A percentile compares a stretch with the other conserved stretches of the same genome.
Evolutionary conservation across 2,329 filamentous ascomycete species (phyloP).

Genomic region (Cercospora sp.): DNA sequence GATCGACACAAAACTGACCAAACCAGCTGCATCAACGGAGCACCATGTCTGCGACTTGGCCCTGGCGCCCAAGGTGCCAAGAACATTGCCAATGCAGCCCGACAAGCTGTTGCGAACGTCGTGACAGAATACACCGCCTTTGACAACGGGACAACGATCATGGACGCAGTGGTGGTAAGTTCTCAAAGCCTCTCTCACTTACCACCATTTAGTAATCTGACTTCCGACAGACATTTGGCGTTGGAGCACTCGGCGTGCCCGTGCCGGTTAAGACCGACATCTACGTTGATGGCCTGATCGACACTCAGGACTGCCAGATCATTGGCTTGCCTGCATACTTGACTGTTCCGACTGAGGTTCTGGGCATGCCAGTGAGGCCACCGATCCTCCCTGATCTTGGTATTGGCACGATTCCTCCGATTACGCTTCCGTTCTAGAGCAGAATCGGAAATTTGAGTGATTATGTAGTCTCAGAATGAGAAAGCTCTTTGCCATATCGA

Average conservation of each 20-base stretch:
- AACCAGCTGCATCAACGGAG: not conserved
- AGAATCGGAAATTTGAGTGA: not conserved
- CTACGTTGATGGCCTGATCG: not conserved
- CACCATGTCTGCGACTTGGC: not conserved
- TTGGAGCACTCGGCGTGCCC: not conserved
- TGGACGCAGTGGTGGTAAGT: not conserved
- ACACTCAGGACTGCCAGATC: not conserved
- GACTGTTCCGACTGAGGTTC: not conserved
- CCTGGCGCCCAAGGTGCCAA: not conserved
- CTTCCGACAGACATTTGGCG: not conserved
- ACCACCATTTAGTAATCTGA: not conserved
- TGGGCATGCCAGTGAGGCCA: not conserved
- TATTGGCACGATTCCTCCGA: not conserved
- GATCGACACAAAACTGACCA: not conserved
- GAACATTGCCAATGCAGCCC: not conserved
- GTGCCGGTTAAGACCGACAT: not conserved
- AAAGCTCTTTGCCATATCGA: not conserved
- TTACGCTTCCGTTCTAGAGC: not conserved
- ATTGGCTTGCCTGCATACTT: not conserved
- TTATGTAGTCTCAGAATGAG: not conserved
- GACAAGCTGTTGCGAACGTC: not conserved
- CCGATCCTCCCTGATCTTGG: not conserved
- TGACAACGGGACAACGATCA: not conserved
- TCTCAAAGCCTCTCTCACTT: accelerated
- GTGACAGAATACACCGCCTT: not conserved